Evolutionary conservation across 805 yeast genomes (phyloP), one percentile per base, ranked within the genome.

Genomic region (Ogataea wickerhamii): DNA sequence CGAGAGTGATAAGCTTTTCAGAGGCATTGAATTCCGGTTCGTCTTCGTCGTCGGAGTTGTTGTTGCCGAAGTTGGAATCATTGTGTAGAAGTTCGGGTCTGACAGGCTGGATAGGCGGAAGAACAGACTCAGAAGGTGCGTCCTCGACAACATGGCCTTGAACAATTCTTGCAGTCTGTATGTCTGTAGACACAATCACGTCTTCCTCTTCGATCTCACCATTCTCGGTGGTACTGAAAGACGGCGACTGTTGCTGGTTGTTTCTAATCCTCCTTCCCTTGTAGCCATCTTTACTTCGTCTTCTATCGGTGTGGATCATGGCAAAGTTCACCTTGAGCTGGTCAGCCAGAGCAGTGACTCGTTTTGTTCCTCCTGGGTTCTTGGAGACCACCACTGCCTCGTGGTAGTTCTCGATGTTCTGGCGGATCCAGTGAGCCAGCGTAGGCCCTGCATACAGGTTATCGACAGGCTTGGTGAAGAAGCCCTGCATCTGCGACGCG

Each of bases 401-500:
- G 52, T 78, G 71, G 71, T 86, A 87, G 57, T 91, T 87, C 25
- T 81, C 80, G 34, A 93, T 82, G 55, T 93, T 84, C 61, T 84
- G 93, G 52, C 84, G 80, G 53, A 93, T 91, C 98, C 98, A 93
- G 52, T 86, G 77, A 20, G 96, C 97, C 51, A 93, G 73, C 28
- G 96, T 86, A 34, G 98, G 98, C 2, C 95, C 96, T 19, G 97
- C 97, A 56, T 87, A 88, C 43, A 93, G 68, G 63, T 93, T 93
- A 63, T 93, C 99, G 19, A 93, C 98, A 0, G 99, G 98, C 53
- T 88, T 89, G 23, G 94, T 76, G 70, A 93, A 93, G 60, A 93
- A 93, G 11, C 99, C 99, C 69, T 93, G 98, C 98, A 93, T 93
- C 66, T 93, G 99, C 24, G 96, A 81, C 19, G 99, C 98, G 53